Base-by-base conservation (phyloP, 1,284 basidiomycete species). In the Tilletia horrida region DNA sequence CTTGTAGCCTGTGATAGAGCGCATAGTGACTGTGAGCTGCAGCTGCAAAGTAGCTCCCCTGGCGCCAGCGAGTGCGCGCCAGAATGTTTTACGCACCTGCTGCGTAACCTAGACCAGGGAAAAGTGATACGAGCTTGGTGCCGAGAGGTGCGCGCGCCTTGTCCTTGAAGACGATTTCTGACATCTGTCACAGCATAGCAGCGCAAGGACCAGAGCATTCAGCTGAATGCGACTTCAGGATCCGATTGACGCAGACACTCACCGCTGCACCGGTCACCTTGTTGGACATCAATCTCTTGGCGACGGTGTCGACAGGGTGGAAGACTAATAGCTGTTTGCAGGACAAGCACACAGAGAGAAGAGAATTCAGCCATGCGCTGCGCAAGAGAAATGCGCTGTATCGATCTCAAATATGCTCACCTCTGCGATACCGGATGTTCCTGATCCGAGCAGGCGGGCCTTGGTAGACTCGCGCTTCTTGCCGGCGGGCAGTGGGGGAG, bases 261-360 rank as follows among this genome's bases (percentile, higher is more conserved):
- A 69, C 65, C 45, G 71, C 71, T 14, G 69, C 65, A 18, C 72
- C 66, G 1, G 68, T 48, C 18, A 70, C 66, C 69, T 80, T 81
- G 88, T 97, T 97, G 82, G 92, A 93, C 95, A 97, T 97, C 70
- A 98, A 84, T 50, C 95, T 89, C 84, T 98, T 98, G 23, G 95
- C 93, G 69, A 97, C 89, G 0, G 95, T 98, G 84, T 97, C 94
- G 68, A 83, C 82, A 14, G 82, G 82, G 71, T 83, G 82, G 76
- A 83, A 83, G 71, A 84, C 77, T 75, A 95, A 83, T 67, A 98
- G 86, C 85, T 98, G 55, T 23, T 18, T 16, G 45, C 8, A 8
- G 3, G 55, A 23, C 40, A 40, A 18, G 27, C 29, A 14, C 27
- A 8, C n/a, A 29, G 52, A 29, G 52, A 29, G 52, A 23, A 29